Base-by-base conservation (phyloP, 179 eudicot genomes). In the Kewa caespitosa region DNA sequence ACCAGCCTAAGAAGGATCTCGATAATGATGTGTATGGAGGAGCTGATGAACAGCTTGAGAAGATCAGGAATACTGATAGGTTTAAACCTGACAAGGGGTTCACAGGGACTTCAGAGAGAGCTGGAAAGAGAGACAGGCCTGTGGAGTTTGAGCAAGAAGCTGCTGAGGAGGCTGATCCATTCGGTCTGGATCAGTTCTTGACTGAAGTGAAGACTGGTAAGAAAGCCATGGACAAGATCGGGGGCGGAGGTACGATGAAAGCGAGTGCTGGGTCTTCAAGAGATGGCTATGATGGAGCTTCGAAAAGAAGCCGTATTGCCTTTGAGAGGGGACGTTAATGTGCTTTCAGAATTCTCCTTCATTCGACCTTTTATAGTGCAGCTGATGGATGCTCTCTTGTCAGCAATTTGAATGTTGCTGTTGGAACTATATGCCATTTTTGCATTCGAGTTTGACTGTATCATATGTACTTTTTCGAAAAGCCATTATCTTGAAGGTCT, bases 91-190 rank as follows among this genome's bases (percentile, higher is more conserved):
- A 87, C 50, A 92, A 82, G 80, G 91, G 83, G 3, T 94, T 94
- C 69, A 77, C 88, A 0, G 98, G 97, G 22, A 81, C 96, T 25
- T 74, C 89, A n/a, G 92, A 92, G 57, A 91, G 81, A 81, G 73
- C 84, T 10, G 91, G 87, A 11, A 82, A 89, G 8, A 88, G 96
- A 77, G 96, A 89, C 38, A 81, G 91, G 76, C 98, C 97, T 18
- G 90, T 94, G 25, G 97, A 92, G 80, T 94, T 94, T 84, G 98
- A 94, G 84, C 84, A 84, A 69, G 86, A 83, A 25, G 88, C 81
- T 43, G 97, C 86, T 11, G 98, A 92, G 76, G 97, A 94, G 79
- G 93, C 89, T 65, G 94, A 92, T 90, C 92, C 92, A 12, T 94
- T 94, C 55, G 98, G 93, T 77, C 77, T 93, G 79, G 92, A 90